Evolutionary conservation across 345 rosid genomes (phyloP), one percentile per base, ranked within the genome.

Genomic region (Excoecaria cochinchinensis): DNA sequence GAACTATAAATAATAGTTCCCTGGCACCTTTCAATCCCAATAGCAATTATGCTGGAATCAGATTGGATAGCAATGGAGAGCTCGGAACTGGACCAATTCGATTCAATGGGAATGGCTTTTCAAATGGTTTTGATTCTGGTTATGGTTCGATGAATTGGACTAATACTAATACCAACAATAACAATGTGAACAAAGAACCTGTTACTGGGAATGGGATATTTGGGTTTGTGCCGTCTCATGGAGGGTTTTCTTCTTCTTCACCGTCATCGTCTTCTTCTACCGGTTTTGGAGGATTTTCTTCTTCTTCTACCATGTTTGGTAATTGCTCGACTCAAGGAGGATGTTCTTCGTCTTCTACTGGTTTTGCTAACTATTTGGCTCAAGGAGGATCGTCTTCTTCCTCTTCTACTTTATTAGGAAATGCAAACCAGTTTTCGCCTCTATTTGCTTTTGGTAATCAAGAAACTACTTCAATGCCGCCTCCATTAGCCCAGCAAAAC

Each of bases 31-130:
- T 47, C 50, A 47, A 62, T 12, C 36, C 21, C 68, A 77, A 13
- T 57, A 61, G 19, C 39, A 66, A 25, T 48, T 77, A 70, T 58
- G 71, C 75, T 17, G 78, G 74, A 64, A 58, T 71, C 5, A 68
- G 76, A 16, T 55, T 78, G 42, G 68, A 25, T 31, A 7, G 65
- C 53, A 38, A 46, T 8, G 74, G 78, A 13, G 74, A 57, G 52
- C 66, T 72, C 6, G 77, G 74, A 69, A 16, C 38, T 38, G 72
- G 80, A 16, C 74, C 52, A 47, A 4, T n/a, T 55, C 36, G 10
- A 19, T n/a, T 66, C 56, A 39, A 58, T 38, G 38, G 63, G 31
- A 42, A 9, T 63, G 50, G 10, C 6, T 7, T 39, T 14, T 59
- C 72, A n/a, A 56, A 15, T 46, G 51, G 48, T 14, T 5, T 24